Base-by-base conservation (phyloP, 2,329 filamentous ascomycete genomes). In the Fusarium sp. region DNA sequence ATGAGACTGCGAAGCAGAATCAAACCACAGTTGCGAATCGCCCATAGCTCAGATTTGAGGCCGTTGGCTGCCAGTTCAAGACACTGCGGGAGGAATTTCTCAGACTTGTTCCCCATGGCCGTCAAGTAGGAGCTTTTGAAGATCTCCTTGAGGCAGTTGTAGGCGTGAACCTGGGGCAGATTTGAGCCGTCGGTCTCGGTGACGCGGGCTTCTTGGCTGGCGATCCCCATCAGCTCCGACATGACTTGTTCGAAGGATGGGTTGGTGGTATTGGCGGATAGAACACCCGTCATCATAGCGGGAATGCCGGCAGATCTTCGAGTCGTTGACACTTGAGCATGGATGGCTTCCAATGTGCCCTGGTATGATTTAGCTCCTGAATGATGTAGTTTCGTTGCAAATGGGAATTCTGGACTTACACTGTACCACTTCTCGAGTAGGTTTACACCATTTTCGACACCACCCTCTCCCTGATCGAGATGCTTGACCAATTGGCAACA, bases 111-210 rank as follows among this genome's bases (percentile, higher is more conserved):
- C 25, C 91, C 84, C 17, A 97, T 82, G 31, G 87, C 85, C 0
- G 91, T 82, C 15, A 98, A 81, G 45, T 87, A 85, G 0, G 92
- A 92, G 65, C 89, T 93, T 53, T 91, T 94, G 75, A 97, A 95
- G 3, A 97, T 88, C 63, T 96, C 93, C 71, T 95, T 95, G 53
- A 99, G 79, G 58, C 91, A 97, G 72, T 99, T 99, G 71, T 97
- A 84, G 0, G 95, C 93, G 74, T 99, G 95, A 0, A 99, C 95
- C 75, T 99, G 94, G 1, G 93, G 90, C 5, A 98, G 78, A 36
- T 90, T 88, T 3, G 83, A 84, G 27, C 83, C 85, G 54, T 88
- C 86, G 1, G 83, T 86, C 55, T 85, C 81, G 0, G 82, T 79
- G 37, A 83, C 79, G 9, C 73, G 76, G 4, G 84, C 84, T 45